phyloP scores from a whole-genome alignment of 2,329 filamentous ascomycete species.

The Alternaria arborescens region DNA sequence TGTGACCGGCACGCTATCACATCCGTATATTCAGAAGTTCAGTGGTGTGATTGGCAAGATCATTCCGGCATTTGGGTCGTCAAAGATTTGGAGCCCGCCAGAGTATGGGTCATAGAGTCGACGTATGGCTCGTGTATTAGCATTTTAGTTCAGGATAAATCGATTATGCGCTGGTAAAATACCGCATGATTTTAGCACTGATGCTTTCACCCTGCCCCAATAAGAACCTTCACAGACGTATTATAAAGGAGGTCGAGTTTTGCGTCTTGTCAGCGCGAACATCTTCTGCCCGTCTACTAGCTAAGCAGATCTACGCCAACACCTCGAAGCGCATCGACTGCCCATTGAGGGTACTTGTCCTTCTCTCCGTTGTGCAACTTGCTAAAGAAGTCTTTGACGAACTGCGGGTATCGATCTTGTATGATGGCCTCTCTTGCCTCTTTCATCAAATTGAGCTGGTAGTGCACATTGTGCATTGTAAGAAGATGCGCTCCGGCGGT shows the following conservation, averaged over 20 bases:
- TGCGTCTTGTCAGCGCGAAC: background rate
- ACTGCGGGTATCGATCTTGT: constrained; percentile 80
- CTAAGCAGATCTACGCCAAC: constrained; percentile 70
- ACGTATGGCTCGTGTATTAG: background rate
- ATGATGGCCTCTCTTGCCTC: constrained; percentile 78
- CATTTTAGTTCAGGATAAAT: background rate
- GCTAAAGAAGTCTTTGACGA: constrained; percentile 79
- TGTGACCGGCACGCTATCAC: constrained; percentile 25
- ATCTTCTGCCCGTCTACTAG: constrained; percentile 17
- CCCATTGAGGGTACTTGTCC: constrained; percentile 80
- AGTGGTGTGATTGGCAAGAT: constrained; percentile 21
- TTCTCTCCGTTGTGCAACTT: constrained; percentile 71
- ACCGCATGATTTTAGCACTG: background rate
- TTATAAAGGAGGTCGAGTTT: background rate
- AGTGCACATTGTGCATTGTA: constrained; percentile 96
- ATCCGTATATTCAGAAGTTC: constrained; percentile 17
- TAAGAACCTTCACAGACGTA: background rate
- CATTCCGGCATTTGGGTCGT: constrained; percentile 26
- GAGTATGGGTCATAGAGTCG: constrained; percentile 30
- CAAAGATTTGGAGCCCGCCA: constrained; percentile 22
- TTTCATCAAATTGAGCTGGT: constrained; percentile 85
- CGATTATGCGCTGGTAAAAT: background rate
- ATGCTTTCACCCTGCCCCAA: background rate
- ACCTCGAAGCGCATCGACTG: constrained; percentile 75
- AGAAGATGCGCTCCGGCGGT: constrained; percentile 87